Base-by-base conservation (phyloP, 495 filamentous ascomycete species). In the Pyrenula aspistea region DNA sequence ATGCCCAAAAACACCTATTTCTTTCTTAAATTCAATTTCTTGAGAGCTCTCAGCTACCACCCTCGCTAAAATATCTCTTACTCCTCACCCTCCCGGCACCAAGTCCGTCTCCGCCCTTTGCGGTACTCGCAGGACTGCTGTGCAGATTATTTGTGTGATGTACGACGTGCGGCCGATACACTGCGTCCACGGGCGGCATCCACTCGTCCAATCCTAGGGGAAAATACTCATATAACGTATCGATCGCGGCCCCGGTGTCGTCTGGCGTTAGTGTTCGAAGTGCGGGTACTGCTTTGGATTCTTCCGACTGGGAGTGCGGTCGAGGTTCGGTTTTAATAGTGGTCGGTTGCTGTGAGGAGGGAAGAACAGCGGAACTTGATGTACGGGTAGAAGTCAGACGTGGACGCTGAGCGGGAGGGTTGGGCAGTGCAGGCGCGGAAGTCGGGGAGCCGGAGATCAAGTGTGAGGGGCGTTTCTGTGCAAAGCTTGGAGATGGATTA, bases 131-230 rank as follows among this genome's bases (percentile, higher is more conserved):
- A n/a, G n/a, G n/a, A n/a, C n/a, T n/a, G n/a, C n/a, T n/a, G n/a
- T n/a, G n/a, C 8, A 52, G n/a, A 52, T 24, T 52, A 20, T 52
- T 52, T 20, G n/a, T 52, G 85, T 95, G 90, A 69, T 95, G 90
- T 1, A 94, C 90, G 8, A 93, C 87, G 67, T 95, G 90, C 10
- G 90, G 90, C n/a, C 90, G 76, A 60, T 95, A 95, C 47, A 95
- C 84, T 8, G 90, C 89, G 67, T 95, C 90, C 11, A 95, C 90
- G 2, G 90, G 90, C 2, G 86, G 86, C 75, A 90, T 89, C 89
- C 89, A 95, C 60, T 95, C 90, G 68, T 95, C 88, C 59, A 92
- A 68, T 21, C 86, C 89, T 22, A 95, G 75, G 2, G 90, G 90
- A 58, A 95, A 95, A 65, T 95, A 95, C 66, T 95, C 90, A 63